phyloP scores from a whole-genome alignment of 371 early-diverging fungal species.

The Aphelidium insulamus region DNA sequence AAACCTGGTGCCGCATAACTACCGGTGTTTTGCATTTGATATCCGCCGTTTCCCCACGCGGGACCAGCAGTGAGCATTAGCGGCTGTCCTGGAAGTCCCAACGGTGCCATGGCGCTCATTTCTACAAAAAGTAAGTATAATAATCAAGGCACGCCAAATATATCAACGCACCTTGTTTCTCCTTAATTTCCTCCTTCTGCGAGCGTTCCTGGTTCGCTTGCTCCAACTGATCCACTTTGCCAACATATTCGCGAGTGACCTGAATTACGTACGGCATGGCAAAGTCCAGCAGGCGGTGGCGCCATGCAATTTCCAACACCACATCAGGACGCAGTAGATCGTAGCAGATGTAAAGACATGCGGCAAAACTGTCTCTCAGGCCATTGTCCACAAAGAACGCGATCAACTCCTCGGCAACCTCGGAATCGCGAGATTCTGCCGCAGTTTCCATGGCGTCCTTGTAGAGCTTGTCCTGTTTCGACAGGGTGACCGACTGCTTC shows the following conservation, averaged over 20 bases:
- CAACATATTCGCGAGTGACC: slow-evolving; percentile 11
- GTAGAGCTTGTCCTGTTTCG: slow-evolving; percentile 83
- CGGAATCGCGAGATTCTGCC: slow-evolving; percentile 54
- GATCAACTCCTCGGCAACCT: slow-evolving; percentile 75
- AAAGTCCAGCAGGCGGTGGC: slow-evolving; percentile 60
- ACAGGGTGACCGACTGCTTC: slow-evolving; percentile 79
- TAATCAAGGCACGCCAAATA: neutral
- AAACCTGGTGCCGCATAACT: too few relatives aligned
- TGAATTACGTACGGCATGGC: slow-evolving; percentile 63
- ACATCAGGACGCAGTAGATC: slow-evolving; percentile 79
- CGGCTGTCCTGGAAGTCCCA: too few relatives aligned
- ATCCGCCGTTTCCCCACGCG: too few relatives aligned
- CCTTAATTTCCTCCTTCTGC: slow-evolving; percentile 18
- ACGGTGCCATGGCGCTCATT: too few relatives aligned
- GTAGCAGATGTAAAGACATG: slow-evolving; percentile 75
- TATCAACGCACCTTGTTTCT: too few relatives aligned
- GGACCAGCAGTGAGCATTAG: too few relatives aligned
- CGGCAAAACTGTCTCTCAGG: slow-evolving; percentile 77
- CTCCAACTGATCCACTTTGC: neutral
- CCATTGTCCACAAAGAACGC: slow-evolving; percentile 79
- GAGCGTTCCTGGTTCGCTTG: slow-evolving; percentile 13
- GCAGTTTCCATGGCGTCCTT: slow-evolving; percentile 96
- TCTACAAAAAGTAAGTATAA: neutral
- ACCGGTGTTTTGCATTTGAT: too few relatives aligned
- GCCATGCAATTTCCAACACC: slow-evolving; percentile 83